phyloP scores from a whole-genome alignment of 306 rosid genomes.

The Dalbergia oliveri region DNA sequence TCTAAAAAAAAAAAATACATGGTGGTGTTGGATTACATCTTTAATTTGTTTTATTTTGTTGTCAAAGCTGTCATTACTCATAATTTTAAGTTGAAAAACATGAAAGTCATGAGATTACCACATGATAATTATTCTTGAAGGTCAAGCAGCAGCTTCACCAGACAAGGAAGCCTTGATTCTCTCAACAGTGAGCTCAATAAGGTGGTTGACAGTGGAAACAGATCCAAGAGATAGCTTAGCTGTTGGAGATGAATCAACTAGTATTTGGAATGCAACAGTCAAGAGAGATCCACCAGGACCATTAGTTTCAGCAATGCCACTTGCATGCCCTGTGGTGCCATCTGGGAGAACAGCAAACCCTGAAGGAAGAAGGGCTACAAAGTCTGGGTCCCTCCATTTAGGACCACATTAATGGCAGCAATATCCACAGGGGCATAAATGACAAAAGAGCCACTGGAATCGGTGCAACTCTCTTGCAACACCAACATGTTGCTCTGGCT shows the following conservation, averaged over 20 bases:
- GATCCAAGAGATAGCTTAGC: slow-evolving; percentile 96
- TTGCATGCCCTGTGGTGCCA: slow-evolving; percentile 57
- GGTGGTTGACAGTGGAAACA: slow-evolving; percentile 92
- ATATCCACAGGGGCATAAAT: slow-evolving; percentile 94
- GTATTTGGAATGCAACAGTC: slow-evolving; percentile 93
- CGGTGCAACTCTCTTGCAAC: slow-evolving; percentile 90
- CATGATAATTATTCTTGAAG: slow-evolving; percentile 6
- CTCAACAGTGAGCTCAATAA: slow-evolving; percentile 94
- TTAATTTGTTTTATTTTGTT: too few species aligned
- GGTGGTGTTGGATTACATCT: too few species aligned
- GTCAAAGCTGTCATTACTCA: too few species aligned
- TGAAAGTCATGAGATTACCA: slow-evolving; percentile 29
- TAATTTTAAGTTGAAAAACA: too few species aligned
- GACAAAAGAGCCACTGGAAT: slow-evolving; percentile 81
- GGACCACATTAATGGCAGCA: slow-evolving; percentile 88
- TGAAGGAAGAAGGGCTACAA: slow-evolving; percentile 94
- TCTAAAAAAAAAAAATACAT: too few species aligned
- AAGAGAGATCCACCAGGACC: slow-evolving; percentile 79
- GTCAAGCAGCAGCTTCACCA: slow-evolving; percentile 55
- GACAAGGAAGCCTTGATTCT: slow-evolving; percentile 86
- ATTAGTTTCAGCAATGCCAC: slow-evolving; percentile 51
- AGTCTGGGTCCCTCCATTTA: slow-evolving; percentile 93
- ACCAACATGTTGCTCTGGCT: slow-evolving; percentile 99
- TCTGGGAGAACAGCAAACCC: slow-evolving; percentile 97
- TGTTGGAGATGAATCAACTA: slow-evolving; percentile 94